Evolutionary conservation across 306 rosid genomes (phyloP), one percentile per base, ranked within the genome.

Genomic region (Lathyrus sativus): DNA sequence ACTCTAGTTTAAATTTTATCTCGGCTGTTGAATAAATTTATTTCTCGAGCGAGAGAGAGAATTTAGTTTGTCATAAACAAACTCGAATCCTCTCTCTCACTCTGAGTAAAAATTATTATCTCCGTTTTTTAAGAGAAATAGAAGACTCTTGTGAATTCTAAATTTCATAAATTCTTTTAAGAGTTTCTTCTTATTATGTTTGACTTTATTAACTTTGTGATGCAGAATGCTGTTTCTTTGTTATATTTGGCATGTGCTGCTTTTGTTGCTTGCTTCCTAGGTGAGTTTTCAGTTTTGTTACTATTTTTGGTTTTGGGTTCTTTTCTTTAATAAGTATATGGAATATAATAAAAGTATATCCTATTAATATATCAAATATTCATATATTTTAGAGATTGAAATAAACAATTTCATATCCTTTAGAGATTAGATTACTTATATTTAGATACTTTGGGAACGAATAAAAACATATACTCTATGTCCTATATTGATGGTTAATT

Each of bases 191-290:
- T 67, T 19, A 43, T 31, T 68, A 68, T 64, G 59, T 37, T 76
- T 72, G 72, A 45, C 9, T 74, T 66, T 76, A 9, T 74, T 61
- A 11, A 35, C 28, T 73, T 62, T 81, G 62, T 73, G 74, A 76
- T 78, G 76, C 85, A 95, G 99, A 90, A 95, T 81, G 89, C 96
- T 10, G 78, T 81, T 84, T 82, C 81, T 50, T 74, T 95, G 19
- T 22, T 84, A 72, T 90, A 84, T 79, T 11, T 95, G 82, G 96
- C 97, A 11, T 55, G 81, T 74, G 90, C 83, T 5, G 78, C 91
- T 39, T 95, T 85, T 59, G 84, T 81, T 3, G 74, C 86, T 35
- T 85, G 95, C 68, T 95, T 95, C 81, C 67, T 95, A 0, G 99
- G 99, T 93, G 82, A 81, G 96, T 80, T 65, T 67, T 9, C 33